These are phyloP conservation scores for Phaeomoniella chlamydospora DNA, from an alignment of 2,329 filamentous ascomycete species.

Conservation along the genomic window DNA sequence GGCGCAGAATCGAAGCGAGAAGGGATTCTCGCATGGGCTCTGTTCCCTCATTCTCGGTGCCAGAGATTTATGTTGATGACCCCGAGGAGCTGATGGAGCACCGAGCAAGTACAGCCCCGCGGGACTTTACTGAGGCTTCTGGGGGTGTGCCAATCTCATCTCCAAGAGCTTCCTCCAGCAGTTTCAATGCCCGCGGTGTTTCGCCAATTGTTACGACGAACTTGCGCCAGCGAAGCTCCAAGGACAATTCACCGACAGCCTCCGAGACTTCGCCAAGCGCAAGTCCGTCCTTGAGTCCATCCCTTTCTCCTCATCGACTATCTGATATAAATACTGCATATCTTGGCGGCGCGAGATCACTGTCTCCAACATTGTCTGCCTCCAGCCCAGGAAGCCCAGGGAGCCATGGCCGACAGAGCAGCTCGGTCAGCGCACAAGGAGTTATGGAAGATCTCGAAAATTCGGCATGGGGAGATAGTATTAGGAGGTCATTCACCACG, in stretches of 20 bases:
- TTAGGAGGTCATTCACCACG: conserved; percentile 70
- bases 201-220: conserved; percentile 10
- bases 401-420: conserved; percentile 44
- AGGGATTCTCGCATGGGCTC: conserved; percentile 60
- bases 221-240: conserved; percentile 9
- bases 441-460: conserved; percentile 77
- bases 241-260: conserved; percentile 8
- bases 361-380: conserved; percentile 12
- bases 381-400: conserved; percentile 5
- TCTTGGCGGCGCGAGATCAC: conserved; percentile 16
- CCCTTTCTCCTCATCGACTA: conserved; percentile 7
- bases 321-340: conserved; percentile 15
- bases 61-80: conserved; percentile 81
- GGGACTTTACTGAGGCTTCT: conserved; percentile 9
- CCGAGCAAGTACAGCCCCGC: conserved; percentile 7
- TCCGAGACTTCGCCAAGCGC: conserved; percentile 9
- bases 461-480: conserved; percentile 86
- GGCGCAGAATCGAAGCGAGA: conserved; percentile 58
- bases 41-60: conserved; percentile 67
- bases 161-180: conserved; percentile 3
- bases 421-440: conserved; percentile 58
- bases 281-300: conserved; percentile 9
- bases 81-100: conserved; percentile 34
- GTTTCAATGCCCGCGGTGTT: conserved; percentile 6
- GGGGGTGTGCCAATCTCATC: conserved; percentile 2